These are phyloP conservation scores for Metschnikowia kofuensis DNA, from an alignment of 805 yeast genomes.

Conservation along the genomic window DNA sequence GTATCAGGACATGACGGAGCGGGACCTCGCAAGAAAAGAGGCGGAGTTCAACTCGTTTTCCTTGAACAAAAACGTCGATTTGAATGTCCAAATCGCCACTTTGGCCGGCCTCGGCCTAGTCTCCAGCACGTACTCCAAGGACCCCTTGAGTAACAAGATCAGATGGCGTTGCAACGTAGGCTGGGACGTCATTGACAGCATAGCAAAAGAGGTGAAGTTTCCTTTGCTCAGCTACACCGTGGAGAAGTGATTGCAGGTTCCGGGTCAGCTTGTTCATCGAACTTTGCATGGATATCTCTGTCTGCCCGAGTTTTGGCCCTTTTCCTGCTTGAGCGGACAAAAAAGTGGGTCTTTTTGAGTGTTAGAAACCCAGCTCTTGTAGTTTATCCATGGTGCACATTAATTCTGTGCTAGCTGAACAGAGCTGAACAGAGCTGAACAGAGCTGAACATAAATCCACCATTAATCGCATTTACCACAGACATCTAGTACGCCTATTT, in stretches of 20 bases:
- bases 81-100: constrained; percentile 59
- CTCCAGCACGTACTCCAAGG: constrained; percentile 42
- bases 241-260: constrained; percentile 20
- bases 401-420: too few relatives aligned
- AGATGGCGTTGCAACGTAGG: constrained; percentile 78
- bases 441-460: too few relatives aligned
- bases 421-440: too few relatives aligned
- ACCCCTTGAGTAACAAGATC: constrained; percentile 61
- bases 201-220: constrained; percentile 64
- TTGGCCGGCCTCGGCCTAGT: constrained; percentile 52
- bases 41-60: constrained; percentile 35
- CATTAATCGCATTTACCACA: too few relatives aligned
- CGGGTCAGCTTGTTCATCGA: too few relatives aligned
- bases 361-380: too few relatives aligned
- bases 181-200: constrained; percentile 58
- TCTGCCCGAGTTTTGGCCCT: neutral
- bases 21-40: constrained; percentile 30
- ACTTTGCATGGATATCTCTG: too few relatives aligned
- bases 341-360: too few relatives aligned
- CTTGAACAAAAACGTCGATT: constrained; percentile 42
- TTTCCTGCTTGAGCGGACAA: too few relatives aligned
- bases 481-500: too few relatives aligned
- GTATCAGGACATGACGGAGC: constrained; percentile 33
- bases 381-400: too few relatives aligned
- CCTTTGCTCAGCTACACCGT: constrained; percentile 61